Base-by-base conservation (phyloP, 257 asterid genomes). In the Lithospermum erythrorhizon region DNA sequence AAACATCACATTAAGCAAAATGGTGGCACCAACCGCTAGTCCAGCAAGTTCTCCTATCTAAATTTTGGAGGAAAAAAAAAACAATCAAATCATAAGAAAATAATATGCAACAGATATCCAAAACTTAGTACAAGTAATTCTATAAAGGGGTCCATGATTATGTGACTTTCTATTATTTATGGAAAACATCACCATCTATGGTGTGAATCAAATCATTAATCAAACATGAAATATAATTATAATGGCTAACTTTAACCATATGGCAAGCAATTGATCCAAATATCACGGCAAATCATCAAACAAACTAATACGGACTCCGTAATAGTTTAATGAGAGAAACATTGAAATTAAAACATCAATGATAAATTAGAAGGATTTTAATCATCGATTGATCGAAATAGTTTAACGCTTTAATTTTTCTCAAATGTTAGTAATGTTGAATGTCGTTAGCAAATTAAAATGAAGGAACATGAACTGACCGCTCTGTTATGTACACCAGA, bases 401-500 rank as follows among this genome's bases (percentile, higher is more conserved):
- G n/a, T n/a, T n/a, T n/a, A n/a, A n/a, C n/a, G n/a, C n/a, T n/a
- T n/a, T n/a, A n/a, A n/a, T n/a, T n/a, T n/a, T n/a, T n/a, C n/a
- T n/a, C n/a, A n/a, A n/a, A n/a, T n/a, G n/a, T n/a, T n/a, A n/a
- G n/a, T n/a, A n/a, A n/a, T n/a, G n/a, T n/a, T n/a, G n/a, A n/a
- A n/a, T n/a, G n/a, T n/a, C n/a, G n/a, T n/a, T n/a, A n/a, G n/a
- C n/a, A n/a, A n/a, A 11, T 41, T 11, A 35, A 35, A n/a, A n/a
- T n/a, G n/a, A 35, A 37, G 48, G 48, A 3, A 55, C 21, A 61
- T 56, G 15, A 18, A 74, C 54, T 79, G 63, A 89, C 97, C 4
- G 97, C 97, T 82, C 97, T 71, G 21, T 86, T 89, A 53, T 89
- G 95, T 0, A 89, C 97, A 15, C 97, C 95, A n/a, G 97, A 86